phyloP scores from a whole-genome alignment of 2,329 filamentous ascomycete genomes.

The Helminthosporium solani region DNA sequence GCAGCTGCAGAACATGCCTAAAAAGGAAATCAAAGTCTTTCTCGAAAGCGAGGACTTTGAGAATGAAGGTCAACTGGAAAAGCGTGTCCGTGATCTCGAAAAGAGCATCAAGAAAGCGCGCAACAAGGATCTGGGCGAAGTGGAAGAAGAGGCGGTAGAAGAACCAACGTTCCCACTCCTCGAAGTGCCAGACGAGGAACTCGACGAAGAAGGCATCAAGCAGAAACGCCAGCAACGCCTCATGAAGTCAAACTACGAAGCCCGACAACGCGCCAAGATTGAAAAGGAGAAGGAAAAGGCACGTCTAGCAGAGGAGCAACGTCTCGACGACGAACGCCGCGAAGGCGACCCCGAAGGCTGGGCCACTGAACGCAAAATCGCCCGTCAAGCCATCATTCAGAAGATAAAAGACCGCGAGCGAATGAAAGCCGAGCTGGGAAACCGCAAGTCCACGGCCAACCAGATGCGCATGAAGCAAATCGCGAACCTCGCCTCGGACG shows the following conservation, averaged over 20 bases:
- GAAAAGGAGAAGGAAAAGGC: constrained; percentile 95
- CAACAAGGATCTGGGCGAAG: constrained; percentile 87
- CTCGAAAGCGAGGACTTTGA: constrained; percentile 90
- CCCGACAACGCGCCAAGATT: constrained; percentile 86
- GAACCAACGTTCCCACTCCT: constrained; percentile 83
- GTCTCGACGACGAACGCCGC: constrained; percentile 78
- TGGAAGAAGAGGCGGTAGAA: constrained; percentile 75
- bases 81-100: constrained; percentile 83
- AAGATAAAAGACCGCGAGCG: constrained; percentile 93
- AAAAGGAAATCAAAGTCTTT: constrained; percentile 85
- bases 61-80: constrained; percentile 83
- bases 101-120: constrained; percentile 84
- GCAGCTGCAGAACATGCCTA: constrained; percentile 68
- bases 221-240: constrained; percentile 90
- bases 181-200: constrained; percentile 84
- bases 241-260: constrained; percentile 93
- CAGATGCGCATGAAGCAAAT: constrained; percentile 99
- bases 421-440: constrained; percentile 90
- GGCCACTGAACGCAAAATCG: constrained; percentile 78
- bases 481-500: constrained; percentile 90
- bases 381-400: constrained; percentile 68
- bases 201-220: constrained; percentile 88
- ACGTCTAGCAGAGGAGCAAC: constrained; percentile 76
- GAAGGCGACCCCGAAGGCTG: constrained; percentile 82
- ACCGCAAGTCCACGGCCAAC: constrained; percentile 92